Evolutionary conservation across 2,329 filamentous ascomycete species (phyloP), one percentile per base, ranked within the genome.

Genomic region (Fusarium sp.): DNA sequence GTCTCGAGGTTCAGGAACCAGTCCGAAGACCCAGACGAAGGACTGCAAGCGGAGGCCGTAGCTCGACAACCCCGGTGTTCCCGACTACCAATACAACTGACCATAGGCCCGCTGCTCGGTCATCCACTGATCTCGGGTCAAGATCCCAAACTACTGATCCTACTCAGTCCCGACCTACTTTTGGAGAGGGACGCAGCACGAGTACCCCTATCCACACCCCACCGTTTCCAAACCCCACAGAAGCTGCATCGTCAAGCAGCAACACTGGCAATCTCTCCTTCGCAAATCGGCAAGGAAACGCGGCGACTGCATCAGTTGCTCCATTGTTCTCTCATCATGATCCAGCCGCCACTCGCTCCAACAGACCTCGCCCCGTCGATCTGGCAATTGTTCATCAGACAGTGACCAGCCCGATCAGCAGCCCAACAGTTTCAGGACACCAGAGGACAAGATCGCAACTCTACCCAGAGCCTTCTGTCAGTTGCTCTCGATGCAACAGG

Each of bases 391-490:
- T 78, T 21, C 74, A 79, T 34, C 78, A 80, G 21, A 53, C 76
- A 6, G 72, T 75, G 6, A 69, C 76, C 14, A 81, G 75, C 48
- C 80, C 80, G 1, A 58, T 75, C 3, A 74, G 63, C 30, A 80
- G 76, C 42, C 77, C 79, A 14, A 74, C 71, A 34, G 64, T 80
- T 52, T 59, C 77, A 41, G 72, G 78, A 19, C 81, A 83, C 45
- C 80, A 82, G 39, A 79, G 81, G 49, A 73, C 78, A 72, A 77
- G 83, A 76, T 79, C 85, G 66, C 81, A 87, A 72, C 80, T 88
- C 3, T 93, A 87, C 67, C 78, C 83, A 2, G 93, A 97, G 75
- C 93, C 94, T 1, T 89, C 88, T 2, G 88, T 97, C 52, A 84
- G 84, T 11, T 98, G 95, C 77, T 86, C 89, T 39, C 84, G 88